Conservation (phyloP, 108 stramenopile genomes). For the Tribonema minus region DNA sequence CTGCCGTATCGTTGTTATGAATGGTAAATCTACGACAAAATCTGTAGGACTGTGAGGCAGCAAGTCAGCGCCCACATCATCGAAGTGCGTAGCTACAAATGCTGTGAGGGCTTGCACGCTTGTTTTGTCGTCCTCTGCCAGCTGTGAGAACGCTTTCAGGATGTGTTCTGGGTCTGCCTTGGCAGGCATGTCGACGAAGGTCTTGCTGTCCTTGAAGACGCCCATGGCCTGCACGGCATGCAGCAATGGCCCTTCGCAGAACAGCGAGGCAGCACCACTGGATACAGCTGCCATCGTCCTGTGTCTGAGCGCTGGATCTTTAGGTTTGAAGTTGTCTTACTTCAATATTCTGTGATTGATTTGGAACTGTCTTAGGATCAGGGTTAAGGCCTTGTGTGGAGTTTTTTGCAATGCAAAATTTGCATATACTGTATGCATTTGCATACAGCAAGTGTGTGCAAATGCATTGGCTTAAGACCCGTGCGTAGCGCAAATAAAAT, state of each 20-base stretch:
- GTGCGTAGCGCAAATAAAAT: no score
- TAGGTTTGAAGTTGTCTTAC: no score
- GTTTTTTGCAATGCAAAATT: no score
- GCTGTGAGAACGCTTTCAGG: conserved; percentile 6
- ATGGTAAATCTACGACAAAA: background rate
- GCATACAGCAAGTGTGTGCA: no score
- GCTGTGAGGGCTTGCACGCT: conserved; percentile 15
- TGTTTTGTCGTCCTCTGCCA: background rate
- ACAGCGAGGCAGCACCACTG: background rate
- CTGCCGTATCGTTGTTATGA: conserved; percentile 3
- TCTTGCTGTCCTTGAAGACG: conserved; percentile 42
- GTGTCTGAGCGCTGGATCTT: no score
- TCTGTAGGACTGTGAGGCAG: conserved; percentile 9
- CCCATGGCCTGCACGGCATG: conserved; percentile 33
- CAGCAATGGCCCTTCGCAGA: conserved; percentile 39
- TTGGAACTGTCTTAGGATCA: no score
- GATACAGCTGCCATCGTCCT: no score
- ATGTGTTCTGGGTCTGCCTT: conserved; percentile 23
- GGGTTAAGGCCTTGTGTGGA: background rate
- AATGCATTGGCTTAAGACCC: no score
- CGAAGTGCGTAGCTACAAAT: conserved; percentile 27
- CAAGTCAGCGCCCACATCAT: conserved; percentile 34
- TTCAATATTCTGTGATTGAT: no score
- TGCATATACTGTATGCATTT: no score
- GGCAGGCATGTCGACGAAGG: conserved; percentile 49